phyloP scores from a whole-genome alignment of 768 basidiomycete genomes.

The Mycena galericulata region DNA sequence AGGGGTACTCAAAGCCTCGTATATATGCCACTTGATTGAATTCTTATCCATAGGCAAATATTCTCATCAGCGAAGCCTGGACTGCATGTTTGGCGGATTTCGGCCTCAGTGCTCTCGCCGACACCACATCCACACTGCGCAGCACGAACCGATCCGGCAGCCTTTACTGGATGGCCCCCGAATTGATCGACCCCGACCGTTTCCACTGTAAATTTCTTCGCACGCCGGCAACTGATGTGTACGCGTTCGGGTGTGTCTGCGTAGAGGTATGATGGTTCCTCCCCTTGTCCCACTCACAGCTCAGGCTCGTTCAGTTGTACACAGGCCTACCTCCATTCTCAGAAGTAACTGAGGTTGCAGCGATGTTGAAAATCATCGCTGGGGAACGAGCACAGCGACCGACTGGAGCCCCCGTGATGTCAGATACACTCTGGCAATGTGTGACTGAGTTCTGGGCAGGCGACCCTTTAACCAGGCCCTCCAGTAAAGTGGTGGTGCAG shows the following conservation, averaged over 20 bases:
- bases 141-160: conserved; percentile 35
- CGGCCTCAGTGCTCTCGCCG: conserved; percentile 41
- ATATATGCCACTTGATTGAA: background rate
- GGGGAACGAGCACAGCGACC: background rate
- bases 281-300: conserved; percentile 30
- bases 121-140: conserved; percentile 34
- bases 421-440: no score
- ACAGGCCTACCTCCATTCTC: conserved; percentile 36
- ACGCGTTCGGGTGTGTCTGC: conserved; percentile 43
- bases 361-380: background rate
- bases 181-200: conserved; percentile 37
- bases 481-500: no score
- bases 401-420: no score
- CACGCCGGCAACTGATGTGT: conserved; percentile 42
- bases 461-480: no score
- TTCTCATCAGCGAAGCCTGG: conserved; percentile 38
- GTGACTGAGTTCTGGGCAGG: no score
- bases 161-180: conserved; percentile 46
- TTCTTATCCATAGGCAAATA: conserved; percentile 34
- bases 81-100: conserved; percentile 45
- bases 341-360: conserved; percentile 3
- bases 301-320: conserved; percentile 35
- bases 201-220: conserved; percentile 32
- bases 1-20: conserved; percentile 25
- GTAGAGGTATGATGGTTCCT: no score